phyloP scores from a whole-genome alignment of 2,329 filamentous ascomycete genomes.

The Phyllosticta paracitricarpa region DNA sequence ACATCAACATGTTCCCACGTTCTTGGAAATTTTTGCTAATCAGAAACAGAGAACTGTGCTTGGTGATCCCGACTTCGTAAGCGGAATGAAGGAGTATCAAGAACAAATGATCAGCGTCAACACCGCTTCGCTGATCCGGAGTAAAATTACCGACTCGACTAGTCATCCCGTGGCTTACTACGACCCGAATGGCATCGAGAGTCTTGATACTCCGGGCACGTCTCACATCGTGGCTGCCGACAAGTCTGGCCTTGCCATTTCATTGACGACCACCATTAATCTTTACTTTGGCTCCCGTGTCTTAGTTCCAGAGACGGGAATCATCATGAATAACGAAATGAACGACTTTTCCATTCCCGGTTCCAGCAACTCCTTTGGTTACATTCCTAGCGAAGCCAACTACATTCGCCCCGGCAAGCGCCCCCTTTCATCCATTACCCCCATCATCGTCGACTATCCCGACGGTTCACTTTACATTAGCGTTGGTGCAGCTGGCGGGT shows the following conservation, averaged over 20 bases:
- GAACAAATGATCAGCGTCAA: constrained; percentile 52
- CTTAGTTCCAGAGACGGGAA: constrained; percentile 70
- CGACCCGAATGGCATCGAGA: constrained; percentile 56
- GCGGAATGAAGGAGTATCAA: constrained; percentile 54
- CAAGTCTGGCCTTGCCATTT: constrained; percentile 61
- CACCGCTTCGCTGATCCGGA: constrained; percentile 50
- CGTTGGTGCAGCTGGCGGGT: constrained; percentile 70
- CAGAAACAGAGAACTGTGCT: constrained; percentile 51
- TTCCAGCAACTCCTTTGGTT: constrained; percentile 71
- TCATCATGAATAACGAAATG: constrained; percentile 56
- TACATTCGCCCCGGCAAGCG: constrained; percentile 73
- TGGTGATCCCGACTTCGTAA: constrained; percentile 70
- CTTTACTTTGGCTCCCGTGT: constrained; percentile 71
- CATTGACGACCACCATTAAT: constrained; percentile 81
- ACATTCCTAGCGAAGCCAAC: constrained; percentile 68
- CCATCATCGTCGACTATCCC: constrained; percentile 61
- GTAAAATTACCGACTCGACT: constrained; percentile 58
- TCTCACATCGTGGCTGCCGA: constrained; percentile 67
- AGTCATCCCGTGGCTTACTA: constrained; percentile 69
- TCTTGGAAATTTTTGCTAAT: not conserved
- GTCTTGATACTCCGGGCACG: constrained; percentile 61
- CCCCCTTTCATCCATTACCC: constrained; percentile 72
- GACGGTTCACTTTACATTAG: constrained; percentile 57
- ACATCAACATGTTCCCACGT: too few species aligned
- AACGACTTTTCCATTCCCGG: constrained; percentile 77